Evolutionary conservation across 2,329 filamentous ascomycete genomes (phyloP).

Genomic region (Talaromyces sp.): DNA sequence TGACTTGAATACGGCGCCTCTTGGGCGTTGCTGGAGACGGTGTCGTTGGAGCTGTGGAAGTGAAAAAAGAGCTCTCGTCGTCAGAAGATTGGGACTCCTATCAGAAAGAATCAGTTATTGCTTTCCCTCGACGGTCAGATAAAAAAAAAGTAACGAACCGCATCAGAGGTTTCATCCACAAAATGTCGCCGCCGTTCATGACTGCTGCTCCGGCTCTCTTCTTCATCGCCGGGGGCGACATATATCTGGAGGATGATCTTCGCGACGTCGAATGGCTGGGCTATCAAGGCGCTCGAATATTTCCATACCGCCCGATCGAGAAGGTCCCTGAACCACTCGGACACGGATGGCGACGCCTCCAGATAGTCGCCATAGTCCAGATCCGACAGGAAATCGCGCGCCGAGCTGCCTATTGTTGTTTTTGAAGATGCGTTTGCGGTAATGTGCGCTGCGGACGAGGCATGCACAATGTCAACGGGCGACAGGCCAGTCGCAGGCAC

Average conservation of each 20-base stretch:
- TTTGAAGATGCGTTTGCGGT: conserved; percentile 37
- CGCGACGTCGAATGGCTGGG: conserved; percentile 95
- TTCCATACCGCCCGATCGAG: conserved; percentile 86
- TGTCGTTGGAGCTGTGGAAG: conserved; percentile 50
- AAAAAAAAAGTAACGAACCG: conserved; percentile 22
- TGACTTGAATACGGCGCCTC: conserved; percentile 37
- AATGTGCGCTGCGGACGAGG: conserved; percentile 29
- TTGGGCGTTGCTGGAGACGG: conserved; percentile 39
- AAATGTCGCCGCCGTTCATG: conserved; percentile 8
- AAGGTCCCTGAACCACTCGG: conserved; percentile 70
- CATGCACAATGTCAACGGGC: conserved; percentile 35
- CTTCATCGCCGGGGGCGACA: conserved; percentile 39
- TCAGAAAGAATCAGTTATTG: conserved; percentile 1
- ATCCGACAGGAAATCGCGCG: conserved; percentile 82
- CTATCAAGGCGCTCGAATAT: conserved; percentile 81
- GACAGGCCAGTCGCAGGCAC: conserved; percentile 61
- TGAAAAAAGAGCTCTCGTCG: conserved; percentile 83
- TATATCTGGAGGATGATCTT: conserved; percentile 86
- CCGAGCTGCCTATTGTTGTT: conserved; percentile 56
- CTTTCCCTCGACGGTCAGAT: not conserved
- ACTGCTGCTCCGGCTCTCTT: conserved; percentile 21
- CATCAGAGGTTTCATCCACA: conserved; percentile 28
- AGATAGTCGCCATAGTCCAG: conserved; percentile 89
- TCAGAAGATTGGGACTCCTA: conserved; percentile 51
- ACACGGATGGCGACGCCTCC: conserved; percentile 68